Evolutionary conservation across 768 basidiomycete species (phyloP).

Genomic region (Clavaria fumosa): DNA sequence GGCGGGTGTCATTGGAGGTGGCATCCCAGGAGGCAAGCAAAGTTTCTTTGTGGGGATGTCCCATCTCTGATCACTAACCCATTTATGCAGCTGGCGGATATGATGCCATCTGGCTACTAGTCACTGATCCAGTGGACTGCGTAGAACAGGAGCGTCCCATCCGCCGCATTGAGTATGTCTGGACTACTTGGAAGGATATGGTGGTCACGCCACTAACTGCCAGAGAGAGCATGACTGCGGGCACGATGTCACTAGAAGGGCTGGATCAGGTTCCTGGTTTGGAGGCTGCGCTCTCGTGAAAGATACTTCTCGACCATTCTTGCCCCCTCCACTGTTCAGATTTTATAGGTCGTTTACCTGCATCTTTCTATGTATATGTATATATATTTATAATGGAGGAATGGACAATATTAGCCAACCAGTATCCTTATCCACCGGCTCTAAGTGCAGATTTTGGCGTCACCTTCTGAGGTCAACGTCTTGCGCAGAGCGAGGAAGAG

Average conservation of each 20-base stretch:
- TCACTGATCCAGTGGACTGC: constrained; percentile 42
- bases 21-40: constrained; percentile 93
- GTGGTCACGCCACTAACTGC: constrained; percentile 60
- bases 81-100: constrained; percentile 71
- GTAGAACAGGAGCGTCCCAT: constrained; percentile 34
- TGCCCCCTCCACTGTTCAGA: no score
- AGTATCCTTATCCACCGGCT: no score
- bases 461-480: constrained; percentile 59
- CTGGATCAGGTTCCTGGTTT: constrained; percentile 44
- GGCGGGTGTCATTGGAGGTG: constrained; percentile 83
- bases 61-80: background rate
- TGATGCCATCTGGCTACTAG: constrained; percentile 90
- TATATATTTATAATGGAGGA: no score
- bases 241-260: constrained; percentile 48
- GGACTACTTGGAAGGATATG: constrained; percentile 46
- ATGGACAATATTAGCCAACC: no score
- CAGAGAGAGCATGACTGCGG: constrained; percentile 51
- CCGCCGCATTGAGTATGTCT: constrained; percentile 48
- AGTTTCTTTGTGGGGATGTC: constrained; percentile 5
- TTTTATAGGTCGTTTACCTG: no score
- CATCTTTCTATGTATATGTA: no score
- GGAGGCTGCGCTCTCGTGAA: constrained; percentile 19
- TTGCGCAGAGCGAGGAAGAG: constrained; percentile 64
- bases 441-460: constrained; percentile 61
- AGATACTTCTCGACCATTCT: no score